Evolutionary conservation across 2,329 filamentous ascomycete genomes (phyloP).

Genomic region (Phyllosticta citrichinensis): DNA sequence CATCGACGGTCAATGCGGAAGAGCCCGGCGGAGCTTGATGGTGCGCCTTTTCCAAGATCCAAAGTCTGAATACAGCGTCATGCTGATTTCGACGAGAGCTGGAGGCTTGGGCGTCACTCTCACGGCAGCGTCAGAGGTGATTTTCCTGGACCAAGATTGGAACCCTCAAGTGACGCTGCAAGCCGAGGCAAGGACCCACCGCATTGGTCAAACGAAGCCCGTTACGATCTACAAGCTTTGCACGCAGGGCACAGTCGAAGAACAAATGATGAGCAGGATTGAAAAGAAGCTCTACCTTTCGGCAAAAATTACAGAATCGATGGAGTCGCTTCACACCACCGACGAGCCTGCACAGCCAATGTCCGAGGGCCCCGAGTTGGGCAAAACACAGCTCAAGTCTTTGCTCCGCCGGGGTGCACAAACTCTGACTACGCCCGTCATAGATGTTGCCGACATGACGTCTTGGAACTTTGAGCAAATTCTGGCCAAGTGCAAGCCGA

Average conservation of each 20-base stretch:
- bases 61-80: conserved; percentile 39
- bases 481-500: conserved; percentile 41
- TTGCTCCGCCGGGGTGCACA: conserved; percentile 46
- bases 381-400: conserved; percentile 43
- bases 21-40: conserved; percentile 41
- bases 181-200: conserved; percentile 44
- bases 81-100: conserved; percentile 46
- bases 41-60: conserved; percentile 44
- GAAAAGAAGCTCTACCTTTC: conserved; percentile 53
- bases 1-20: conserved; percentile 40
- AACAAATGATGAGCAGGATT: conserved; percentile 49
- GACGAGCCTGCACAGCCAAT: conserved; percentile 11
- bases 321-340: conserved; percentile 41
- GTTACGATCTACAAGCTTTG: conserved; percentile 48
- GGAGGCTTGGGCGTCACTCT: conserved; percentile 48
- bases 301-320: conserved; percentile 49
- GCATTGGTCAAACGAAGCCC: conserved; percentile 44
- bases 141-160: conserved; percentile 49
- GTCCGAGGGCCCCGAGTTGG: conserved; percentile 42
- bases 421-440: conserved; percentile 41
- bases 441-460: conserved; percentile 47
- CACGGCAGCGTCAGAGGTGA: conserved; percentile 43
- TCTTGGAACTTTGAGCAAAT: conserved; percentile 48
- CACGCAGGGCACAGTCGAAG: conserved; percentile 47
- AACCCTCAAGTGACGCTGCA: conserved; percentile 46